These are phyloP conservation scores for Cordyceps sp. DNA, from an alignment of 2,329 filamentous ascomycete species.

Conservation along the genomic window DNA sequence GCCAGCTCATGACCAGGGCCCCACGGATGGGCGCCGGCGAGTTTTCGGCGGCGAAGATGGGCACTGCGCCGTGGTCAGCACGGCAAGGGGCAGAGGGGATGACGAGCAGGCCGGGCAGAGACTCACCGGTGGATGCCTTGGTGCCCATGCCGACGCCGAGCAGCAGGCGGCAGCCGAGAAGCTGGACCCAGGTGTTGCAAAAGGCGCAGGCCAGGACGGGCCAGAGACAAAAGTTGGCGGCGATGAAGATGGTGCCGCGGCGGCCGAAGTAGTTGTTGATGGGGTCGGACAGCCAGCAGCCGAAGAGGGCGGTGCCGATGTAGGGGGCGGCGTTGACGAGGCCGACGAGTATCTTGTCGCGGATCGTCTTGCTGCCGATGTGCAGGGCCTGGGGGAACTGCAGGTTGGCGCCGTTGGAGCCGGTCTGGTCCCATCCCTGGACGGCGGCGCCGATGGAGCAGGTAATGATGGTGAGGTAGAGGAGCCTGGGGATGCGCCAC, in stretches of 20 bases:
- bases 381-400: slow-evolving; percentile 39
- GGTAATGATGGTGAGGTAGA: slow-evolving; percentile 50
- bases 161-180: slow-evolving; percentile 53
- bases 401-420: slow-evolving; percentile 45
- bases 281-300: slow-evolving; percentile 52
- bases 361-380: slow-evolving; percentile 16
- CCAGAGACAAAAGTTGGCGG: slow-evolving; percentile 55
- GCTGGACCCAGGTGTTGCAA: slow-evolving; percentile 53
- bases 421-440: slow-evolving; percentile 53
- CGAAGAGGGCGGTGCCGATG: slow-evolving; percentile 29
- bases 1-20: slow-evolving; percentile 69
- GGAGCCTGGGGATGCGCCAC: slow-evolving; percentile 44
- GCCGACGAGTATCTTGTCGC: slow-evolving; percentile 38
- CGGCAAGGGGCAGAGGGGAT: background rate
- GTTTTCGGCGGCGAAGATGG: slow-evolving; percentile 62
- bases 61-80: too few relatives aligned
- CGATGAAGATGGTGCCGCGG: slow-evolving; percentile 47
- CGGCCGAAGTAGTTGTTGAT: slow-evolving; percentile 30
- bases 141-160: slow-evolving; percentile 66
- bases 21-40: slow-evolving; percentile 53
- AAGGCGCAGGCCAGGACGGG: slow-evolving; percentile 57
- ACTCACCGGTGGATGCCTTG: slow-evolving; percentile 43
- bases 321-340: slow-evolving; percentile 45
- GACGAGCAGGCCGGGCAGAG: too few relatives aligned
- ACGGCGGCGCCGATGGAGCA: slow-evolving; percentile 58